Evolutionary conservation across 2,329 filamentous ascomycete species (phyloP).

Genomic region (Aspergillus amoenus): DNA sequence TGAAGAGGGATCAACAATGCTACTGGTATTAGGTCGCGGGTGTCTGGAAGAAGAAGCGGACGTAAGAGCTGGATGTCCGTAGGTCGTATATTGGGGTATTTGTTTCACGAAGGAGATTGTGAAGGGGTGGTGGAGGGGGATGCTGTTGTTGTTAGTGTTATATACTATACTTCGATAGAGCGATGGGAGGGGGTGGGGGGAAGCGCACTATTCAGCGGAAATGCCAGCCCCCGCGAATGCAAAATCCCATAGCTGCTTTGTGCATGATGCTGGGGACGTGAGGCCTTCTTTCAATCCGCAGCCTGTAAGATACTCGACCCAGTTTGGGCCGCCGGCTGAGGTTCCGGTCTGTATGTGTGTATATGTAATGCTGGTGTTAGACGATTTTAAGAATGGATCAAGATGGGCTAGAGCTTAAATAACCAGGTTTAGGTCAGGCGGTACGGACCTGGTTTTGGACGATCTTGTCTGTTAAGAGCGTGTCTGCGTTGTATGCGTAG

Average conservation of each 20-base stretch:
- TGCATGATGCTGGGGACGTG: conserved; percentile 45
- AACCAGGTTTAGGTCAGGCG: too few species aligned
- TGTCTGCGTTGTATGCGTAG: conserved; percentile 44
- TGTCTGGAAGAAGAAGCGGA: too few species aligned
- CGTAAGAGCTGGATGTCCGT: conserved; percentile 44
- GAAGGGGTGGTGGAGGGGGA: conserved; percentile 53
- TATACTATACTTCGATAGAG: not conserved
- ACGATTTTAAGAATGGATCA: too few species aligned
- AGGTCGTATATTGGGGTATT: conserved; percentile 48
- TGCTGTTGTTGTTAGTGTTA: conserved; percentile 26
- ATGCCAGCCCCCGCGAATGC: conserved; percentile 57
- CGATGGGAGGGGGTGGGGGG: not conserved
- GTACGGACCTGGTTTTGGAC: conserved; percentile 47
- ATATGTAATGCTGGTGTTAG: conserved; percentile 10
- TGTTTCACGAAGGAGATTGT: conserved; percentile 53
- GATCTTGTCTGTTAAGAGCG: conserved; percentile 50
- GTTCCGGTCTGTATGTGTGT: too few species aligned
- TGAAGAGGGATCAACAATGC: conserved; percentile 19
- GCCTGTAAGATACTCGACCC: conserved; percentile 54
- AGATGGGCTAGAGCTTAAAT: too few species aligned
- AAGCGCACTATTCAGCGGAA: conserved; percentile 39
- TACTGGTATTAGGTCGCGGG: conserved; percentile 12
- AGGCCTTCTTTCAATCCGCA: conserved; percentile 50
- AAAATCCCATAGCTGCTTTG: conserved; percentile 56
- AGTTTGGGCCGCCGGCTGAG: conserved; percentile 55